Conservation (phyloP, 2,329 filamentous ascomycete genomes). For the Lasiodiplodia citricola region DNA sequence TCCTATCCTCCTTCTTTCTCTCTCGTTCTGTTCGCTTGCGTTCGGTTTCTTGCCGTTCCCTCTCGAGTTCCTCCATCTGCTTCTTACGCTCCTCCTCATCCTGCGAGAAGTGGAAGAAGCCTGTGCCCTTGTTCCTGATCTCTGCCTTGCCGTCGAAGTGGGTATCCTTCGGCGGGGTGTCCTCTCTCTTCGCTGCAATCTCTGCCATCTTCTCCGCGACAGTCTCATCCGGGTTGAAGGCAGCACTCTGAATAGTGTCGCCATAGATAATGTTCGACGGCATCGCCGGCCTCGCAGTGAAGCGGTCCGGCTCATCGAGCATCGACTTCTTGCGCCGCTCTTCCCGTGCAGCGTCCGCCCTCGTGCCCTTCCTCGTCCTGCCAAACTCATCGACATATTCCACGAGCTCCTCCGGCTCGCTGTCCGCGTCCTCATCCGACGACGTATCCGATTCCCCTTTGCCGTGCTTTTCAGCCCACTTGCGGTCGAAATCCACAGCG, state of each 20-base stretch:
- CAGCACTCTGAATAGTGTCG: conserved; percentile 80
- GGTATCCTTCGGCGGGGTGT: conserved; percentile 74
- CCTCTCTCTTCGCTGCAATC: conserved; percentile 78
- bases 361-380: conserved; percentile 75
- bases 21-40: conserved; percentile 62
- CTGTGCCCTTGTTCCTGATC: conserved; percentile 84
- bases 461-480: conserved; percentile 78
- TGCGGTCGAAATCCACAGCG: conserved; percentile 91
- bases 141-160: conserved; percentile 89
- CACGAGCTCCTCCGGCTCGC: conserved; percentile 66
- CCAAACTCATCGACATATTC: conserved; percentile 95
- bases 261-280: conserved; percentile 81
- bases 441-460: conserved; percentile 48
- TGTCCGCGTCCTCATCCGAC: conserved; percentile 44
- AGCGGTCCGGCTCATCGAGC: conserved; percentile 67
- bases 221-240: conserved; percentile 77
- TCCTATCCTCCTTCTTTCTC: conserved; percentile 60
- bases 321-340: conserved; percentile 63
- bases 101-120: conserved; percentile 87
- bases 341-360: conserved; percentile 68
- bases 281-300: conserved; percentile 69
- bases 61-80: conserved; percentile 78
- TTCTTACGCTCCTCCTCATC: conserved; percentile 69
- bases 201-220: conserved; percentile 73
- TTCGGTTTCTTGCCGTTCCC: conserved; percentile 72